A percentile compares a stretch with the other conserved stretches of the same genome.
These are phyloP conservation scores for Fusarium lateritium DNA, from an alignment of 2,329 filamentous ascomycete genomes.

Conservation along the genomic window DNA sequence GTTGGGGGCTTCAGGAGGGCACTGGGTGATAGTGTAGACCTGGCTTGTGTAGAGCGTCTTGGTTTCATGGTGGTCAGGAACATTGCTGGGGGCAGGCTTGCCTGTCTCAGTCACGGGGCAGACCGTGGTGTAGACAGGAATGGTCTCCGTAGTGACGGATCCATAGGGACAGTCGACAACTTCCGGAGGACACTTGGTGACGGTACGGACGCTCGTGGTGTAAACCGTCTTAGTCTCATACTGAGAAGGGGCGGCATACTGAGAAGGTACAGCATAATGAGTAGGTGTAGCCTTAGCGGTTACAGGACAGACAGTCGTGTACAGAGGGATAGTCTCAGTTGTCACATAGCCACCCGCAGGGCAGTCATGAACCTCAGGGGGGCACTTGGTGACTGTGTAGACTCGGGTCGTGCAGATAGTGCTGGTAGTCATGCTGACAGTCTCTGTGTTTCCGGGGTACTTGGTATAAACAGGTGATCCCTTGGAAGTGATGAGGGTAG, in stretches of 20 bases:
- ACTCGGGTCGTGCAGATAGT: conserved; percentile 60
- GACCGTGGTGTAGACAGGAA: conserved; percentile 39
- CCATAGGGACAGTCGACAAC: conserved; percentile 65
- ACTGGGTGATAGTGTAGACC: conserved; percentile 69
- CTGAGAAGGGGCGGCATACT: conserved; percentile 21
- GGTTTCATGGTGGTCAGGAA: conserved; percentile 40
- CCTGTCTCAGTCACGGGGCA: conserved; percentile 32
- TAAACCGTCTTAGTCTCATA: conserved; percentile 61
- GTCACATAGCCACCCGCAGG: conserved; percentile 55
- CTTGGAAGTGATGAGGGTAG: conserved; percentile 16
- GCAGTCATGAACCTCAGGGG: conserved; percentile 59
- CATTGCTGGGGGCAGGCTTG: conserved; percentile 26
- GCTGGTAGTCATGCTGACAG: conserved; percentile 47
- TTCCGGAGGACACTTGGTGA: conserved; percentile 67
- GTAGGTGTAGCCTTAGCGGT: conserved; percentile 41
- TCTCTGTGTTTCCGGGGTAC: conserved; percentile 15
- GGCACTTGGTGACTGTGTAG: conserved; percentile 71
- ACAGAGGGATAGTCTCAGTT: conserved; percentile 59
- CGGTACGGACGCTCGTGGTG: conserved; percentile 66
- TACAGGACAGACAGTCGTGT: conserved; percentile 63
- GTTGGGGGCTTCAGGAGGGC: conserved; percentile 65
- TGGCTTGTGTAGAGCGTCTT: conserved; percentile 67
- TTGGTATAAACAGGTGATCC: conserved; percentile 29
- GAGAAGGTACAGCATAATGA: conserved; percentile 16
- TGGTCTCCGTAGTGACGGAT: conserved; percentile 52